These are phyloP conservation scores for Lipomyces sp. DNA, from an alignment of 805 yeast species.

Conservation along the genomic window DNA sequence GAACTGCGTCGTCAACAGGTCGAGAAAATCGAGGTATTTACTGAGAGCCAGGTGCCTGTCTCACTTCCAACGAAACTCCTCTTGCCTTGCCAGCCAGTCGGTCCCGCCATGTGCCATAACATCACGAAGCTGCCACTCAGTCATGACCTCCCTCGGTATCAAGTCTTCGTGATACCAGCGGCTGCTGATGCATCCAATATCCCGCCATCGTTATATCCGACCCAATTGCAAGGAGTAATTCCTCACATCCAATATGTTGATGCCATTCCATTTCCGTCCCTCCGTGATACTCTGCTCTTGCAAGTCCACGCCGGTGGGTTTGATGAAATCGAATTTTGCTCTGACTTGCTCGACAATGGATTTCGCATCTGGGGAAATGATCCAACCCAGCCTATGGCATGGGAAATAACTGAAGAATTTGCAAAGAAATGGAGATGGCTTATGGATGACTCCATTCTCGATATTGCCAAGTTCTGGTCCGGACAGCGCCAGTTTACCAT, in stretches of 20 bases:
- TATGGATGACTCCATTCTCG: constrained; percentile 23
- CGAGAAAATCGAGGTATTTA: neutral
- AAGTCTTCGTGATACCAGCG: constrained; percentile 20
- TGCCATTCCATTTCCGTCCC: constrained; percentile 26
- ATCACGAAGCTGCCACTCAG: constrained; percentile 17
- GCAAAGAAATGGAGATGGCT: constrained; percentile 32
- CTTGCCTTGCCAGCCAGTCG: constrained; percentile 22
- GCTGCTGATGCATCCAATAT: neutral
- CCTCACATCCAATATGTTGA: constrained; percentile 33
- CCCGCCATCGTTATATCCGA: constrained; percentile 26
- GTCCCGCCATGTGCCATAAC: constrained; percentile 29
- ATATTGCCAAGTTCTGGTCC: constrained; percentile 30
- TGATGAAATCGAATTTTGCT: constrained; percentile 31
- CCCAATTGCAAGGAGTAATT: constrained; percentile 24
- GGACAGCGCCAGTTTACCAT: constrained; percentile 22
- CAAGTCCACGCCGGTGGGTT: constrained; percentile 21
- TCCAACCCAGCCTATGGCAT: constrained; percentile 27
- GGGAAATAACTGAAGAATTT: constrained; percentile 27
- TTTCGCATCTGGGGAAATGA: constrained; percentile 32
- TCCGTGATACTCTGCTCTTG: constrained; percentile 26
- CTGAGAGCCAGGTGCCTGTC: neutral
- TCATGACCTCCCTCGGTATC: constrained; percentile 23
- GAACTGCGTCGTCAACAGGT: neutral
- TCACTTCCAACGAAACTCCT: constrained; percentile 12
- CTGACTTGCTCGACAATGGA: constrained; percentile 28